These are phyloP conservation scores for Penicillium bovifimosum DNA, from an alignment of 495 filamentous ascomycete species.

Conservation along the genomic window DNA sequence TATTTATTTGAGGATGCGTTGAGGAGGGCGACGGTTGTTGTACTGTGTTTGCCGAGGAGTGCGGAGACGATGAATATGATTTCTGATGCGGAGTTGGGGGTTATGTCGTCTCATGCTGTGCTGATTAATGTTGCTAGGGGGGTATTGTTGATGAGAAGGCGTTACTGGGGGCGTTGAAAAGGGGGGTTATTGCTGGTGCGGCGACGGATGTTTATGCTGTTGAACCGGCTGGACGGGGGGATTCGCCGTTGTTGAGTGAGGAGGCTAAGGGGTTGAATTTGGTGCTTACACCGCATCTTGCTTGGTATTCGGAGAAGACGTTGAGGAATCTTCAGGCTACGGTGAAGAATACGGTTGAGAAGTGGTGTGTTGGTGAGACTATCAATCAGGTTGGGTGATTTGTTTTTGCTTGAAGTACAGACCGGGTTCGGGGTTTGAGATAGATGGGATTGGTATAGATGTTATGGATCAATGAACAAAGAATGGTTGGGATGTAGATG, in stretches of 20 bases:
- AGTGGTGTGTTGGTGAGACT: slow-evolving; percentile 10
- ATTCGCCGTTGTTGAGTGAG: slow-evolving; percentile 14
- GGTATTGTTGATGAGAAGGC: slow-evolving; percentile 53
- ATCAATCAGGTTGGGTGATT: slow-evolving; percentile 9
- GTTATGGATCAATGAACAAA: too few species aligned
- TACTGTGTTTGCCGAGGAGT: slow-evolving; percentile 41
- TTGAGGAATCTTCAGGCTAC: slow-evolving; percentile 27
- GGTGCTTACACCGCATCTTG: slow-evolving; percentile 35
- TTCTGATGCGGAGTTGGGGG: slow-evolving; percentile 38
- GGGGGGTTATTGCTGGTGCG: slow-evolving; percentile 44
- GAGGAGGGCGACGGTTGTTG: slow-evolving; percentile 36
- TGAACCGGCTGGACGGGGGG: slow-evolving; percentile 42
- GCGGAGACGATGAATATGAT: slow-evolving; percentile 43
- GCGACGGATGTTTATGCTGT: slow-evolving; percentile 49
- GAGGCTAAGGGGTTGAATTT: slow-evolving; percentile 29
- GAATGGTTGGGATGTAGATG: too few species aligned
- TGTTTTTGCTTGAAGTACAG: too few species aligned
- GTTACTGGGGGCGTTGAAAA: slow-evolving; percentile 39
- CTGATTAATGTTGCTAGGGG: slow-evolving; percentile 54
- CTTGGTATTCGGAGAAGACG: slow-evolving; percentile 37
- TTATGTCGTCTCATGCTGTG: slow-evolving; percentile 44
- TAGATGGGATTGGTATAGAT: too few species aligned
- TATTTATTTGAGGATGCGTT: slow-evolving; percentile 41
- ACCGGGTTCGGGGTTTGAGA: too few species aligned
- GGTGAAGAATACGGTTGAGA: slow-evolving; percentile 23